Evolutionary conservation across 805 yeast genomes (phyloP), one percentile per base, ranked within the genome.

Genomic region (Danielia oregonensis): DNA sequence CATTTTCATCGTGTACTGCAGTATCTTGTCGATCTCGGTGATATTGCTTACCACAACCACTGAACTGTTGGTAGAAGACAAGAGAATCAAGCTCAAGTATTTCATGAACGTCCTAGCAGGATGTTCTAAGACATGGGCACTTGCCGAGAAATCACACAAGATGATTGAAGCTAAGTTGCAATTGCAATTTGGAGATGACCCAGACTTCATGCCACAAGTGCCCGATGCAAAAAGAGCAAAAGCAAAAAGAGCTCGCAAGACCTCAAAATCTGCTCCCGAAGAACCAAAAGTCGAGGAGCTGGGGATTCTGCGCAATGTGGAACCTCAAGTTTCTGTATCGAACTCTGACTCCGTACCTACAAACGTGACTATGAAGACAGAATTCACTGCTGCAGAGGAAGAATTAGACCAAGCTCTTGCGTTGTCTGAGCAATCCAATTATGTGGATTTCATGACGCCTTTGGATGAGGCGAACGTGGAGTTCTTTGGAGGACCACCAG

Each of bases 401-500:
- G 22, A 19, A 9, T 9, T 6, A 7, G 22, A 6, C 22, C 22
- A 7, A 9, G 9, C 22, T 6, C 22, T 19, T 19, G 6, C 22
- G 6, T 6, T 7, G 9, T 6, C 9, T 7, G 9, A 19, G 9
- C 6, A 6, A 7, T 6, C 22, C 9, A 6, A 28, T 16, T 30
- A 30, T 24, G 22, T 17, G 2, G 26, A 23, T 6, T 11, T 30
- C 9, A 29, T 21, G 24, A 26, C 40, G 8, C 30, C 27, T n/a
- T 24, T 38, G 19, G 45, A 43, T 18, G 60, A 55, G 28, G 53
- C 54, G 31, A 50, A 41, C 39, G 48, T 61, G 18, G 73, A 61
- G 31, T 67, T 65, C 42, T 65, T 72, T 42, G 76, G 77, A 3
- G 76, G 77, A 2, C 77, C 76, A 0, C 76, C 76, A 5, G 65